These are phyloP conservation scores for Musa troglodytarum DNA, from an alignment of 176 grass and related monocot genomes.

Conservation along the genomic window DNA sequence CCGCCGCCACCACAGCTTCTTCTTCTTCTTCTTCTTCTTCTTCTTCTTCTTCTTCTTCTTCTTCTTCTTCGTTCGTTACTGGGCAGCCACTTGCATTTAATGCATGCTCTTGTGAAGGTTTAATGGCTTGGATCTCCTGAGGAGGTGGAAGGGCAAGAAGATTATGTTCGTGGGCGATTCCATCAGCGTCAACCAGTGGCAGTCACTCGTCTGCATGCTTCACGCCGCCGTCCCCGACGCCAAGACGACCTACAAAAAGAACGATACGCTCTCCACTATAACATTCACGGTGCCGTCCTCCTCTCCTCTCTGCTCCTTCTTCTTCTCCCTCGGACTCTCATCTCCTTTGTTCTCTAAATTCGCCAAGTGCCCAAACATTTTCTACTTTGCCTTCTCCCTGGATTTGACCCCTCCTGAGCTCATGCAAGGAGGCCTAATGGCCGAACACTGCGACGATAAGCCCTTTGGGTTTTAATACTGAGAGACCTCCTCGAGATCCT, in stretches of 20 bases:
- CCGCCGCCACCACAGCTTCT: too few relatives aligned
- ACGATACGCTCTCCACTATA: constrained; percentile 45
- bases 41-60: not conserved
- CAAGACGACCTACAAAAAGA: constrained; percentile 43
- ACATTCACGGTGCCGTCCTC: constrained; percentile 58
- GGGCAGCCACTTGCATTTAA: too few relatives aligned
- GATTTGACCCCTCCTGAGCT: not conserved
- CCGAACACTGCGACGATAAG: too few relatives aligned
- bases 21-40: too few relatives aligned
- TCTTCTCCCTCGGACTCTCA: not conserved
- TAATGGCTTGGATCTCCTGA: constrained; percentile 45
- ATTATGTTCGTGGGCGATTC: constrained; percentile 99
- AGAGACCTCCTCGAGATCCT: too few relatives aligned
- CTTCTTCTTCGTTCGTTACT: not conserved
- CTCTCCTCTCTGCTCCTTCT: not conserved
- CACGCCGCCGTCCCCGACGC: constrained; percentile 53
- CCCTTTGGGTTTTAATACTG: too few relatives aligned
- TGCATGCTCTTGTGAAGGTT: constrained; percentile 36
- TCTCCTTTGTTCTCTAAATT: not conserved
- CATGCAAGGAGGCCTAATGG: not conserved
- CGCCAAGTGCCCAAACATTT: not conserved
- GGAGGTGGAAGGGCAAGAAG: constrained; percentile 88
- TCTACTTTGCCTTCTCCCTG: not conserved
- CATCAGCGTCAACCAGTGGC: constrained; percentile 91
- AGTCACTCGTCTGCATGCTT: constrained; percentile 93